phyloP scores from a whole-genome alignment of 2,329 filamentous ascomycete genomes.

The Fusarium nelsonii region DNA sequence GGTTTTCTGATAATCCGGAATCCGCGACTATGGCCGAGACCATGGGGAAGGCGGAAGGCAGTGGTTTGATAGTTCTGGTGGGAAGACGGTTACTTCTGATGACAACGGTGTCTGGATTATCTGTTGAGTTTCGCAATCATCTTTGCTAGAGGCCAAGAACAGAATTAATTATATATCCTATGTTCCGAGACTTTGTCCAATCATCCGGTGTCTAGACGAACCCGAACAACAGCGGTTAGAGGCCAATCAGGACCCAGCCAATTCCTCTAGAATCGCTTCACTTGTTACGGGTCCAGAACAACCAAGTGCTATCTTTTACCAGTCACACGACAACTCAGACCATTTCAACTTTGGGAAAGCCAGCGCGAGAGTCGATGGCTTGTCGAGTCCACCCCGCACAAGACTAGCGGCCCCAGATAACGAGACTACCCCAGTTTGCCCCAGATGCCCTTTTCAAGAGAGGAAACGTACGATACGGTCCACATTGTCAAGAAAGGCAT shows the following conservation, averaged over 20 bases:
- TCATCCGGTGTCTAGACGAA: background rate
- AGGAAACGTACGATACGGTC: background rate
- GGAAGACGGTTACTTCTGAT: background rate
- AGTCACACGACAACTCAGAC: background rate
- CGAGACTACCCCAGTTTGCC: background rate
- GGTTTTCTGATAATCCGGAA: background rate
- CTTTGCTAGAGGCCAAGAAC: too few relatives aligned
- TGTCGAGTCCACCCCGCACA: background rate
- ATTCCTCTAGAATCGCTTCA: background rate
- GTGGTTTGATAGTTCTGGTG: background rate
- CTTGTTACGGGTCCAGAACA: background rate
- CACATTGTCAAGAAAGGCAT: constrained; percentile 17
- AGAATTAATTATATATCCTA: too few relatives aligned
- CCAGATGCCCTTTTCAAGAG: background rate
- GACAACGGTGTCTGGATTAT: background rate
- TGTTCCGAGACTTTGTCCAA: background rate
- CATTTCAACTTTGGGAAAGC: background rate
- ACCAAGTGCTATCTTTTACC: rapidly evolving
- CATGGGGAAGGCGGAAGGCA: background rate
- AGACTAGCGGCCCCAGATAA: background rate
- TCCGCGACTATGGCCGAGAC: background rate
- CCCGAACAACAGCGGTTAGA: background rate
- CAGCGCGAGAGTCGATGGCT: constrained; percentile 1
- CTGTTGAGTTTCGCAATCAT: background rate
- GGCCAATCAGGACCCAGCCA: background rate